A percentile compares a stretch with the other conserved stretches of the same genome.
Conservation (phyloP, 1,284 basidiomycete genomes). For the Ceratobasidium sp. region DNA sequence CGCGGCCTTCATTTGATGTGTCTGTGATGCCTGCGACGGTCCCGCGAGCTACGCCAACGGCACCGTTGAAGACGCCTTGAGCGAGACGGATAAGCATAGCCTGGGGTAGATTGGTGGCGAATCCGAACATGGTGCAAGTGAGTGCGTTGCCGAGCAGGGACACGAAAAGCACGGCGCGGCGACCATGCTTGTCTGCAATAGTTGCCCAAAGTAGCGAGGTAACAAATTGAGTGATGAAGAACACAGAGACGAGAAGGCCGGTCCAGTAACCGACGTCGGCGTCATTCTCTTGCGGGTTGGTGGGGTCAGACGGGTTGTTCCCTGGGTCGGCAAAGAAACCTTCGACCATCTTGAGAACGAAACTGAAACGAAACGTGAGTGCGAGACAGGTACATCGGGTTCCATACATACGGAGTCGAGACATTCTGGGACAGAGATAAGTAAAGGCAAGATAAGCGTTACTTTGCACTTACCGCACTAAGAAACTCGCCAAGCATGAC, state of each 20-base stretch:
- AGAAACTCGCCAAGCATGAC: constrained; percentile 95
- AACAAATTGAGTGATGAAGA: constrained; percentile 88
- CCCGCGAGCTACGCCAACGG: constrained; percentile 91
- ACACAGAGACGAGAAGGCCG: constrained; percentile 80
- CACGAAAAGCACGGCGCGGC: constrained; percentile 84
- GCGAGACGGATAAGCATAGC: constrained; percentile 90
- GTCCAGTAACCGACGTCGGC: constrained; percentile 87
- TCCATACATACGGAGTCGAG: constrained; percentile 91
- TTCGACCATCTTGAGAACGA: constrained; percentile 29
- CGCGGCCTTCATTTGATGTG: constrained; percentile 89
- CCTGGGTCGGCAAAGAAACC: constrained; percentile 14
- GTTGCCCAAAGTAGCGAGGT: constrained; percentile 95
- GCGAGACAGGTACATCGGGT: constrained; percentile 65
- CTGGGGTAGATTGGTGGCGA: constrained; percentile 79
- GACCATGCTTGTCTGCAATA: constrained; percentile 90
- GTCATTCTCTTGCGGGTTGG: constrained; percentile 55
- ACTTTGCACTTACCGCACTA: constrained; percentile 61
- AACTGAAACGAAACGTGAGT: constrained; percentile 17
- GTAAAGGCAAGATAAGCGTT: neutral
- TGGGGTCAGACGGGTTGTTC: constrained; percentile 25
- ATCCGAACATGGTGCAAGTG: constrained; percentile 87
- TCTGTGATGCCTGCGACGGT: constrained; percentile 91
- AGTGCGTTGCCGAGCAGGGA: constrained; percentile 86
- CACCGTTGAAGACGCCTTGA: constrained; percentile 95
- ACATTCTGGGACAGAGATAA: constrained; percentile 63